Conservation (phyloP, 2,329 filamentous ascomycete species). For the Aspergillus eucalypticola region DNA sequence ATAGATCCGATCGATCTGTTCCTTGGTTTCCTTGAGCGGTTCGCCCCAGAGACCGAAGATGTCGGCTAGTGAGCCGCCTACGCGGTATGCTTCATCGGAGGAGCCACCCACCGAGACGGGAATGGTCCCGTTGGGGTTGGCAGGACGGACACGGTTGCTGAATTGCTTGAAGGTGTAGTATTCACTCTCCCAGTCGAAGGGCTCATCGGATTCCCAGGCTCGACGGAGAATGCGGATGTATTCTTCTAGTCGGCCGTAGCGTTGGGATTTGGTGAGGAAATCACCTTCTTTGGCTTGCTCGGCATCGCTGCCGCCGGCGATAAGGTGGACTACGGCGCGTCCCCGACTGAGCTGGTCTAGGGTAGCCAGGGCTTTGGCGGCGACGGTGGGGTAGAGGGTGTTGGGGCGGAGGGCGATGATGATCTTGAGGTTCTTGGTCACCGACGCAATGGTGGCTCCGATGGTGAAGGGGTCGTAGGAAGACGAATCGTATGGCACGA, state of each 20-base stretch:
- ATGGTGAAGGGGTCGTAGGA: conserved; percentile 60
- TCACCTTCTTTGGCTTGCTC: conserved; percentile 64
- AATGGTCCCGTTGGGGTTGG: conserved; percentile 55
- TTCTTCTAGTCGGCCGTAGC: conserved; percentile 61
- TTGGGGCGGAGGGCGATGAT: conserved; percentile 65
- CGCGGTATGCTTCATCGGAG: conserved; percentile 60
- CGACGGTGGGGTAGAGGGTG: conserved; percentile 63
- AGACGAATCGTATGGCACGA: conserved; percentile 60
- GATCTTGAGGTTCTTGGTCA: conserved; percentile 61
- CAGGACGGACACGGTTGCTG: conserved; percentile 55
- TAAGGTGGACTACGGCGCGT: conserved; percentile 63
- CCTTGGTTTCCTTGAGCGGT: conserved; percentile 63
- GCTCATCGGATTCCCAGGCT: conserved; percentile 58
- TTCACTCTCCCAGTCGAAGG: conserved; percentile 63
- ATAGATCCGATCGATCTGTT: conserved; percentile 63
- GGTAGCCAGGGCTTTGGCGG: conserved; percentile 62
- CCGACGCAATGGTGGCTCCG: conserved; percentile 58
- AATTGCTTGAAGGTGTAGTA: conserved; percentile 63
- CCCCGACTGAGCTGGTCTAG: conserved; percentile 61
- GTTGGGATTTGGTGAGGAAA: conserved; percentile 58
- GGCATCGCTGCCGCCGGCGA: conserved; percentile 61
- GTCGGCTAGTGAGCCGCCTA: conserved; percentile 60
- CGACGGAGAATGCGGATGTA: conserved; percentile 63
- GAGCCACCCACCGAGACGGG: conserved; percentile 62
- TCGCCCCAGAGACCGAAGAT: conserved; percentile 67